Evolutionary conservation across 108 stramenopile species (phyloP), one percentile per base, ranked within the genome.

Genomic region (Nitzschia sp.): DNA sequence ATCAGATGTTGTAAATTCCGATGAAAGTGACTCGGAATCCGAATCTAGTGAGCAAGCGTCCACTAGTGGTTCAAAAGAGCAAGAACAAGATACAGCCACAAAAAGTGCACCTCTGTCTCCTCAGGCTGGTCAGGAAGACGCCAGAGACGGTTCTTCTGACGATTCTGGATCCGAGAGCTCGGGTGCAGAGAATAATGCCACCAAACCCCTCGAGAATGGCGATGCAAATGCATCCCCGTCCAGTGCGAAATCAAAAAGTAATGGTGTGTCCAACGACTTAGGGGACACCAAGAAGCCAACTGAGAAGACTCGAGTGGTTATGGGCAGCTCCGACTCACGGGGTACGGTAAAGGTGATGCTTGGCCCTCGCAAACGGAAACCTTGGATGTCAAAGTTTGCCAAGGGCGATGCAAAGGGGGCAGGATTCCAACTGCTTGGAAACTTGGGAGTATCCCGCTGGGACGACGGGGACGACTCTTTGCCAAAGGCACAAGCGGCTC

Each of bases 291-390:
- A 34, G 29, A 34, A 34, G 5, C 29, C 29, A 3, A 17, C 17
- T 15, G 46, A 48, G 3, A 65, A 67, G 46, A 75, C 77, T 53
- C 55, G 56, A 21, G 70, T 86, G 40, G 72, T 79, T 20, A 29
- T 79, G 29, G 76, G 79, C 41, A 64, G 65, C 26, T 52, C 72
- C 3, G 67, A 69, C 19, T 72, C 78, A 6, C 71, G 75, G 59
- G 77, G 73, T 48, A 79, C 81, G 73, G 78, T 91, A n/a, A 79
- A 86, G 69, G 85, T 88, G 8, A 83, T 88, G 72, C 14, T 88
- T 14, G 82, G 82, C 24, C 82, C 67, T 21, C 50, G 72, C 2
- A 83, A 88, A 57, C 75, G 63, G 25, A 82, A 86, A 39, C 25
- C 70, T 1, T 91, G 90, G 90, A 76, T 73, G 43, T 81, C 80